Percentiles rank a stretch among this genome's conserved stretches.
These are phyloP conservation scores for Linaria vulgaris DNA, from an alignment of 257 asterid species.

Conservation along the genomic window DNA sequence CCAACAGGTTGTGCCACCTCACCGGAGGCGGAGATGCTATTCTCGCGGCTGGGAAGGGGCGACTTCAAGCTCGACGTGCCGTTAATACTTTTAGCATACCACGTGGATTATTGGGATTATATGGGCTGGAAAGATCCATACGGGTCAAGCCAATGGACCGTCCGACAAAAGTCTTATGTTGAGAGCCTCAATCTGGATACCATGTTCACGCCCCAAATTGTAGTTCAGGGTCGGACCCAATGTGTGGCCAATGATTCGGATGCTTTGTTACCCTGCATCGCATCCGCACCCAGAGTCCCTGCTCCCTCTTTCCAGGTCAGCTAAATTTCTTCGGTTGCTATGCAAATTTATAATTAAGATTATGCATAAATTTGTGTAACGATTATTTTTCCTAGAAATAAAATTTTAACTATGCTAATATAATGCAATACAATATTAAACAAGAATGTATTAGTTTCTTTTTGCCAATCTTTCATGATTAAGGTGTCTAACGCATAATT, in stretches of 20 bases:
- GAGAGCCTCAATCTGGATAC: constrained; percentile 69
- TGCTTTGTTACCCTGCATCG: constrained; percentile 49
- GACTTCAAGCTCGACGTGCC: constrained; percentile 70
- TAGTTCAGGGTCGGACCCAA: constrained; percentile 74
- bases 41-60: constrained; percentile 87
- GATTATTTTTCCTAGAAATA: no score
- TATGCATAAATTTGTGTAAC: no score
- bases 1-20: constrained; percentile 59
- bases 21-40: constrained; percentile 77
- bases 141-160: constrained; percentile 88
- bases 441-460: no score
- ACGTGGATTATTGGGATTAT: constrained; percentile 91
- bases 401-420: no score
- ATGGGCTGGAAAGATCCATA: constrained; percentile 92
- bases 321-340: background rate
- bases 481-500: no score
- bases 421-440: no score
- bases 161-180: constrained; percentile 78
- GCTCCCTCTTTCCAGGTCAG: constrained; percentile 74
- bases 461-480: no score
- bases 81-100: constrained; percentile 65
- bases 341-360: no score
- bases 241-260: constrained; percentile 60
- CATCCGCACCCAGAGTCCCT: constrained; percentile 56
- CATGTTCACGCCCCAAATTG: constrained; percentile 73